Percentiles rank a stretch among this genome's conserved stretches.
Conservation (phyloP, 805 yeast species). For the Myxozyma mucilagina region DNA sequence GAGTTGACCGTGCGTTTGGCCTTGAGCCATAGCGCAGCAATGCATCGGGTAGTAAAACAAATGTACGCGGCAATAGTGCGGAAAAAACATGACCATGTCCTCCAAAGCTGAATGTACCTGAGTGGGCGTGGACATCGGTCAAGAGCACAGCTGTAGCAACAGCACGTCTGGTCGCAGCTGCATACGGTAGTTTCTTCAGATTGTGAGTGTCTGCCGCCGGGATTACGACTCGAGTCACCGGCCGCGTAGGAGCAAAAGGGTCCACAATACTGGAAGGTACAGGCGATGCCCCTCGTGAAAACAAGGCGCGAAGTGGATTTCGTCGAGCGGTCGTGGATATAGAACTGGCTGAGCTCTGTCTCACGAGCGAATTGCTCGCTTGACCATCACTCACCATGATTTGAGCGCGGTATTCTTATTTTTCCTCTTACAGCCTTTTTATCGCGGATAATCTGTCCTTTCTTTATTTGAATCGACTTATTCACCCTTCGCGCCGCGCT, state of each 20-base stretch:
- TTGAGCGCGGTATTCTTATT: no score
- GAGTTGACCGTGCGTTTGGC: conserved; percentile 4
- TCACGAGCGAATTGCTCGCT: no score
- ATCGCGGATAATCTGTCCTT: no score
- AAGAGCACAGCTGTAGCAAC: conserved; percentile 10
- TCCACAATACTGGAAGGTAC: background rate
- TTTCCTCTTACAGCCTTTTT: no score
- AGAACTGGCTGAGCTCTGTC: background rate
- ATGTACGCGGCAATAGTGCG: conserved; percentile 8
- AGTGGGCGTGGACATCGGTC: conserved; percentile 8
- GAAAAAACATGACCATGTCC: background rate
- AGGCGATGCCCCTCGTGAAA: no score
- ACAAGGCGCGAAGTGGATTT: no score
- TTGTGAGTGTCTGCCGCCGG: conserved; percentile 2
- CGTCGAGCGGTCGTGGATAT: background rate
- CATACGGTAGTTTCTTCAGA: conserved; percentile 17
- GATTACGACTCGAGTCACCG: background rate
- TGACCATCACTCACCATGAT: no score
- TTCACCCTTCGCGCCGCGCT: no score
- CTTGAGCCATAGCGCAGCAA: conserved; percentile 16
- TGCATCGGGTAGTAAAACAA: conserved; percentile 18
- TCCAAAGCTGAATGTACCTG: background rate
- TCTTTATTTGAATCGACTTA: no score
- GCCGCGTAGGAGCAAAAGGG: conserved; percentile 1
- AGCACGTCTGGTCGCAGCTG: conserved; percentile 10